Evolutionary conservation across 2,329 filamentous ascomycete species (phyloP), one percentile per base, ranked within the genome.

Genomic region (Colletotrichum theobromicola): DNA sequence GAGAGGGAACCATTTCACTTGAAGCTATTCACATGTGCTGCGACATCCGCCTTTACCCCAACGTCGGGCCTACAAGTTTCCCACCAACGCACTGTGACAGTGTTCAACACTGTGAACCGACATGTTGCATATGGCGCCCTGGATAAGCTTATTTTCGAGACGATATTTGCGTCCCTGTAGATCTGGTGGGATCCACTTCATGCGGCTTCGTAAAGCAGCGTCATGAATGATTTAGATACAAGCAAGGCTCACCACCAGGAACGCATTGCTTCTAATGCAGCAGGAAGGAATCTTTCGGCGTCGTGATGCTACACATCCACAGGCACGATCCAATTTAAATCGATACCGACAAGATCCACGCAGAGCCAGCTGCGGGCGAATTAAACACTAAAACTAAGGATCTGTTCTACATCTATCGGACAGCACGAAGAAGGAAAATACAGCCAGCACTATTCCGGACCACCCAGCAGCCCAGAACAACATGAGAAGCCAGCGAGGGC

Each of bases 401-500:
- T n/a, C 0, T 3, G 10, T 46, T 46, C 42, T 46, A 46, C 42
- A 21, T 46, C 42, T 21, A 46, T 7, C 0, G 0, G 10, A 21
- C 12, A 46, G 21, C n/a, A 13, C 0, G 21, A 1, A 2, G 18
- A 46, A 46, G 1, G 0, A 13, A 46, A 46, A 2, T 21, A 46
- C n/a, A 21, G 18, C 42, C 3, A 4, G 4, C 1, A 0, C n/a
- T 0, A 46, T 21, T 10, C 1, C 3, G 37, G 9, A 5, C 42
- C 10, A 21, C 2, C 42, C 42, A 46, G 28, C 57, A 60, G 28
- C 9, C 57, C 26, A 4, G 0, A 0, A 46, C 10, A 46, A 46
- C 2, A 2, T 1, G 18, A 4, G 37, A 2, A 18, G 12, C 1
- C 9, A 3, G 37, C 0, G 0, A 34, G 18, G 4, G 2, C 10